These are phyloP conservation scores for Penicillium soppii DNA, from an alignment of 495 filamentous ascomycete species.

Conservation along the genomic window DNA sequence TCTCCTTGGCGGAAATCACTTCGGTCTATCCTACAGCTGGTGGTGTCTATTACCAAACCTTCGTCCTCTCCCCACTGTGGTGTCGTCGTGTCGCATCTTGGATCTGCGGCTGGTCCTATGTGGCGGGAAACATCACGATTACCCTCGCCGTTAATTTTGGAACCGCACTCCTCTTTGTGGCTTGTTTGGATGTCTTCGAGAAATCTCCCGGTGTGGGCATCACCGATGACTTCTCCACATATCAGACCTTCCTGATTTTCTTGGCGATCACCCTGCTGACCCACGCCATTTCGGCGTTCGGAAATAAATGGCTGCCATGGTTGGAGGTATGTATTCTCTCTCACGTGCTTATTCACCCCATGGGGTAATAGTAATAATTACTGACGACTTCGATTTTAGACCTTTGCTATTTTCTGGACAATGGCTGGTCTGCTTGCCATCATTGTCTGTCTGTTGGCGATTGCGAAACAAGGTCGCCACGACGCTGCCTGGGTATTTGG, in stretches of 20 bases:
- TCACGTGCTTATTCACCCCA: constrained; percentile 29
- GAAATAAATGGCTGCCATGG: constrained; percentile 33
- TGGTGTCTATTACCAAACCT: constrained; percentile 70
- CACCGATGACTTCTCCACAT: constrained; percentile 22
- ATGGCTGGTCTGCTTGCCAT: constrained; percentile 54
- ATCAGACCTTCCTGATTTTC: constrained; percentile 57
- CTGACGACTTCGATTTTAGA: constrained; percentile 51
- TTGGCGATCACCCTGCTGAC: constrained; percentile 55
- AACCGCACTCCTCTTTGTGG: constrained; percentile 21
- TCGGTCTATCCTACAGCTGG: constrained; percentile 64
- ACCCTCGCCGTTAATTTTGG: constrained; percentile 40
- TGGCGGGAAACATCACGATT: constrained; percentile 61
- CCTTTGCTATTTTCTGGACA: constrained; percentile 63
- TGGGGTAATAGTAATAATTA: constrained; percentile 29
- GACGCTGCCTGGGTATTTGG: constrained; percentile 55
- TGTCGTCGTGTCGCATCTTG: constrained; percentile 61
- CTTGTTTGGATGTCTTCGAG: constrained; percentile 31
- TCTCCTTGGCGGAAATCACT: constrained; percentile 68
- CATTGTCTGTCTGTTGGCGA: constrained; percentile 50
- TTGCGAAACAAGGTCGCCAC: constrained; percentile 46
- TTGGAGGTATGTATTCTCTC: constrained; percentile 42
- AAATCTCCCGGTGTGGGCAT: constrained; percentile 36
- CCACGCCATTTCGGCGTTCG: constrained; percentile 25
- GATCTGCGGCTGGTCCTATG: constrained; percentile 69
- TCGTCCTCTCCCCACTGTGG: constrained; percentile 47